Conservation (phyloP, 306 rosid genomes). For the Chamaecrista fasciculata region DNA sequence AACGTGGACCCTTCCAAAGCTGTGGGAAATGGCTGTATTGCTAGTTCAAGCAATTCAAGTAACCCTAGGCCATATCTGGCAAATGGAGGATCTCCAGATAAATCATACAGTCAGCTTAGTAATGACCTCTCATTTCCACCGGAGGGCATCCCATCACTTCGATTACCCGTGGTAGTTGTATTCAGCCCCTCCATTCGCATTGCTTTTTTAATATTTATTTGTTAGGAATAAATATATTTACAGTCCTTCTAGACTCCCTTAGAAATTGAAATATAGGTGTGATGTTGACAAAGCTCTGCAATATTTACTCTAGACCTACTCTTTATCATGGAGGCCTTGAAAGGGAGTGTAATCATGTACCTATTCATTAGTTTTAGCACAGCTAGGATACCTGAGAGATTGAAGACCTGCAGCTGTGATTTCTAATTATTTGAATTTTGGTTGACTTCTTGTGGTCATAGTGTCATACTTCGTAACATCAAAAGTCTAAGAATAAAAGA, state of each 20-base stretch:
- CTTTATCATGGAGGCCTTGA: not conserved
- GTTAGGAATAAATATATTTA: not conserved
- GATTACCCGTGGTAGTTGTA: conserved; percentile 84
- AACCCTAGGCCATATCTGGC: conserved; percentile 53
- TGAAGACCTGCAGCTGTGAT: not conserved
- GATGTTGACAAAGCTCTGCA: not conserved
- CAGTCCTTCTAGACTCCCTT: not conserved
- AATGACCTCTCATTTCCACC: conserved; percentile 71
- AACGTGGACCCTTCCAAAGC: conserved; percentile 75
- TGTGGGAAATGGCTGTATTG: conserved; percentile 74
- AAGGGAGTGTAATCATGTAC: conserved; percentile 13
- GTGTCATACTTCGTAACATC: conserved; percentile 5
- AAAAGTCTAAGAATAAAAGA: not conserved
- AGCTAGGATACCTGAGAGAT: conserved; percentile 10
- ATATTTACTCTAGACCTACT: not conserved
- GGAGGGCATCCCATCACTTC: conserved; percentile 74
- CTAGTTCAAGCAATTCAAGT: conserved; percentile 78
- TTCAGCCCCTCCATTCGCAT: conserved; percentile 31
- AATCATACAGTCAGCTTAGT: conserved; percentile 53
- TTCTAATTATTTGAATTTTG: not conserved
- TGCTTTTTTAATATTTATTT: not conserved
- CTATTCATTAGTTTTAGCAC: conserved; percentile 6
- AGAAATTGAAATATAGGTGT: conserved; percentile 4
- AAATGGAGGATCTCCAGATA: conserved; percentile 77
- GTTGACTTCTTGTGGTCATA: too few relatives aligned